Conservation (phyloP, 106 monocot genomes). For the Dioscorea zingiberensis region DNA sequence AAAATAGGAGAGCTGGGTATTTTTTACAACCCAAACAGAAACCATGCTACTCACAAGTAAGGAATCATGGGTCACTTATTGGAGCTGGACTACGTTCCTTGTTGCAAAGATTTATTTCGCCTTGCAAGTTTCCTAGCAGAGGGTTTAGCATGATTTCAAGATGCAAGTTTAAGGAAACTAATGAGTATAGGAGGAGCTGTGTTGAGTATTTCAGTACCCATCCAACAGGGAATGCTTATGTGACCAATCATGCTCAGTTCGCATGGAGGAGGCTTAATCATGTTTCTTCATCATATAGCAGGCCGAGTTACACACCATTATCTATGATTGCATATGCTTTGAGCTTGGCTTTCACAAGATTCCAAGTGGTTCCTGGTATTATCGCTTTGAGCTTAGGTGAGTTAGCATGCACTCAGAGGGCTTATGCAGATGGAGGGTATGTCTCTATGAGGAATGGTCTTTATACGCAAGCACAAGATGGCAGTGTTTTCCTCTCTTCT, state of each 20-base stretch:
- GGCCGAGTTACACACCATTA: conserved; percentile 14
- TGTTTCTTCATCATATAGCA: conserved; percentile 6
- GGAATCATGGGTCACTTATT: conserved; percentile 23
- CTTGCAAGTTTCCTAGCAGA: conserved; percentile 16
- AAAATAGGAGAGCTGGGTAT: conserved; percentile 20
- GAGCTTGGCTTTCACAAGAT: conserved; percentile 50
- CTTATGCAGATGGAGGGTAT: conserved; percentile 53
- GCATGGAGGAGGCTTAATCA: conserved; percentile 48
- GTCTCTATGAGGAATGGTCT: conserved; percentile 28
- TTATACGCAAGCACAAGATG: conserved; percentile 42
- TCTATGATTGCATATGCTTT: conserved; percentile 47
- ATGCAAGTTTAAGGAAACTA: conserved; percentile 5
- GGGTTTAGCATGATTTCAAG: conserved; percentile 1
- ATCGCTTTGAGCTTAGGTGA: conserved; percentile 48
- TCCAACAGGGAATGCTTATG: neutral
- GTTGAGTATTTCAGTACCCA: conserved; percentile 19
- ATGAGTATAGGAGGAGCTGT: conserved; percentile 5
- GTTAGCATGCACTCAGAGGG: conserved; percentile 32
- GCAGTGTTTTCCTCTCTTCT: conserved; percentile 30
- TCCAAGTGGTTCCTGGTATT: conserved; percentile 50
- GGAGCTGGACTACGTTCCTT: conserved; percentile 16
- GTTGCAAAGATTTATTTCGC: conserved; percentile 26
- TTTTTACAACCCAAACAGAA: conserved; percentile 26
- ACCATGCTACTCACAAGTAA: conserved; percentile 10
- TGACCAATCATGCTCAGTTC: conserved; percentile 23